These are phyloP conservation scores for Sclerotinia borealis DNA, from an alignment of 2,329 filamentous ascomycete species.

Conservation along the genomic window DNA sequence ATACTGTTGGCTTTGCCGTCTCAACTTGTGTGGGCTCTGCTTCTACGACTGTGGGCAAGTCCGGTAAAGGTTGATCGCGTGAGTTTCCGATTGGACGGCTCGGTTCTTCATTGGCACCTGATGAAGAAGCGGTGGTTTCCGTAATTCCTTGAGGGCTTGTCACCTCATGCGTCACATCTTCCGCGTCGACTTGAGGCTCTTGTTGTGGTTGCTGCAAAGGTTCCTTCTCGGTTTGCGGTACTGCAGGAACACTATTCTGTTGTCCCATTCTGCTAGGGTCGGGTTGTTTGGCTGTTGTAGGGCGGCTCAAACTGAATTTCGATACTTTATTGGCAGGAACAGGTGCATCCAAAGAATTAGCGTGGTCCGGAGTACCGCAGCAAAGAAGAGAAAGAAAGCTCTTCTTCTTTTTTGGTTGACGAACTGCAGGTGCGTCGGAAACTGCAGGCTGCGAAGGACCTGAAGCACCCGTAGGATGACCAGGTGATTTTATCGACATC, in stretches of 20 bases:
- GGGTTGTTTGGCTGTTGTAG: conserved; percentile 30
- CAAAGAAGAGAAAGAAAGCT: conserved; percentile 43
- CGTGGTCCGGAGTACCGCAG: conserved; percentile 39
- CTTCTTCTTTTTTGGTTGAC: conserved; percentile 36
- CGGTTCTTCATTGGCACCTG: conserved; percentile 23
- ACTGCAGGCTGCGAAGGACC: conserved; percentile 32
- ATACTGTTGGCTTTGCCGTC: conserved; percentile 18
- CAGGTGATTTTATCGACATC: conserved; percentile 45
- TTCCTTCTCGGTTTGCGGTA: conserved; percentile 28
- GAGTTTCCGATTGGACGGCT: conserved; percentile 14
- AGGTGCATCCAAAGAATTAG: conserved; percentile 36
- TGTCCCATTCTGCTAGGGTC: conserved; percentile 20
- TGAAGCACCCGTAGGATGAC: conserved; percentile 35
- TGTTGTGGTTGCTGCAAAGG: conserved; percentile 20
- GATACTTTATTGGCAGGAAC: conserved; percentile 41
- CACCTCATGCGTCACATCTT: conserved; percentile 15
- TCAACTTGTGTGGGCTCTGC: conserved; percentile 24
- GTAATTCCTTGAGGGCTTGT: conserved; percentile 12
- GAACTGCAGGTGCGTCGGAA: conserved; percentile 26
- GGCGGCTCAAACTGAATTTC: conserved; percentile 33
- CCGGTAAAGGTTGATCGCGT: conserved; percentile 30
- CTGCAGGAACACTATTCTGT: conserved; percentile 14
- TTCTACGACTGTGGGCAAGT: conserved; percentile 28
- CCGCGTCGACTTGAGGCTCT: conserved; percentile 15
- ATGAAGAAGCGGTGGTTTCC: conserved; percentile 2